These are phyloP conservation scores for Talaromyces wortmannii DNA, from an alignment of 495 filamentous ascomycete genomes.

Conservation along the genomic window DNA sequence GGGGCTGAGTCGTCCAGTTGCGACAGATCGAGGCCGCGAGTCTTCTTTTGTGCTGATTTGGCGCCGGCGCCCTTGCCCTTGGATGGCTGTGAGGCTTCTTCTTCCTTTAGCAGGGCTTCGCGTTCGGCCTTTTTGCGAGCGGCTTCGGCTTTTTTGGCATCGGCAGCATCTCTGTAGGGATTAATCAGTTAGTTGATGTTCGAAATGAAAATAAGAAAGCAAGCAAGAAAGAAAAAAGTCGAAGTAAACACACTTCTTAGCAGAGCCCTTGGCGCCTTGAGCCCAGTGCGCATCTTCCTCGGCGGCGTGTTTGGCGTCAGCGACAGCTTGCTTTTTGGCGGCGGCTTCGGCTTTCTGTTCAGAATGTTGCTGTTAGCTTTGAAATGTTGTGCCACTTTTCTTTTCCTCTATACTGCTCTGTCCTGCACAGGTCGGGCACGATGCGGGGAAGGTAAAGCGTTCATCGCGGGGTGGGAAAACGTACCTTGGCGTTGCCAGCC, in stretches of 20 bases:
- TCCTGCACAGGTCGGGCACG: no score
- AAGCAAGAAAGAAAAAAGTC: not conserved
- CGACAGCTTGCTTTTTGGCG: constrained; percentile 64
- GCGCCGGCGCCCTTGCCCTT: constrained; percentile 53
- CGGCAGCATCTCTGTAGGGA: constrained; percentile 65
- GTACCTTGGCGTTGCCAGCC: constrained; percentile 67
- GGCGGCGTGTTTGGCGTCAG: constrained; percentile 57
- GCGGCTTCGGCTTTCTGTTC: constrained; percentile 84
- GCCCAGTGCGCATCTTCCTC: constrained; percentile 74
- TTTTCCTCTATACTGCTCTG: not conserved
- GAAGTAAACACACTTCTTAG: constrained; percentile 66
- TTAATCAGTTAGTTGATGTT: not conserved
- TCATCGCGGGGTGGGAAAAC: constrained; percentile 9
- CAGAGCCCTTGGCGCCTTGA: constrained; percentile 73
- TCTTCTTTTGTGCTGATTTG: constrained; percentile 64
- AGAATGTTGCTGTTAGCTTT: not conserved
- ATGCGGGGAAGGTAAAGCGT: not conserved
- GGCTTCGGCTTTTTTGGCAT: constrained; percentile 76
- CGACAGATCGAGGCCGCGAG: constrained; percentile 57
- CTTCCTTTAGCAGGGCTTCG: constrained; percentile 73
- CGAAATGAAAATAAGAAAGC: not conserved
- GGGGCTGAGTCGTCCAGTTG: constrained; percentile 45
- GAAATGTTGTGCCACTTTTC: not conserved
- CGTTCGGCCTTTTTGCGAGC: constrained; percentile 85
- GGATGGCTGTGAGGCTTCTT: constrained; percentile 59